phyloP scores from a whole-genome alignment of 2,329 filamentous ascomycete species.

The Lasiodiplodia gonubiensis region DNA sequence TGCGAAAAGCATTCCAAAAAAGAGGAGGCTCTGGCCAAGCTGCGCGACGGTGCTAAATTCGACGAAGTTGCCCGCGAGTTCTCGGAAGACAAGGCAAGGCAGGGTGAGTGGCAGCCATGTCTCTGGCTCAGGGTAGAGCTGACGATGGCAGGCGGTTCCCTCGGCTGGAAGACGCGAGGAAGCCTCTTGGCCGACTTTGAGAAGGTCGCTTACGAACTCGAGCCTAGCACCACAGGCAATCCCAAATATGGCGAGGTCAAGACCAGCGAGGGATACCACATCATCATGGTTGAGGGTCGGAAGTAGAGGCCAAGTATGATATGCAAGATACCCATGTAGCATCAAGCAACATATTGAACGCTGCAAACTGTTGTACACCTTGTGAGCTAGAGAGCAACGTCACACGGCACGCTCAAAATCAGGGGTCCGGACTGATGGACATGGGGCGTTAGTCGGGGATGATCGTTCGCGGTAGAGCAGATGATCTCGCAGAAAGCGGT shows the following conservation, averaged over 20 bases:
- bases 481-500: constrained; percentile 17
- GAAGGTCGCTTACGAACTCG: constrained; percentile 72
- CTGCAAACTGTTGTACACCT: neutral
- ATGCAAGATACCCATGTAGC: neutral
- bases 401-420: neutral
- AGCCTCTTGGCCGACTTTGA: constrained; percentile 72
- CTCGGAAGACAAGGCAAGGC: constrained; percentile 77
- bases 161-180: constrained; percentile 76
- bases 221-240: constrained; percentile 66
- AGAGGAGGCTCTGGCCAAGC: constrained; percentile 73
- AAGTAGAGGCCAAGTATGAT: constrained; percentile 48
- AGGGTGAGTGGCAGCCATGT: constrained; percentile 49
- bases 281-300: constrained; percentile 76
- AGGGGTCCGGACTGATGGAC: neutral
- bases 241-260: constrained; percentile 74
- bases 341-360: neutral
- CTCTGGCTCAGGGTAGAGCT: neutral
- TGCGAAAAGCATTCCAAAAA: constrained; percentile 81
- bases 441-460: neutral
- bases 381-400: too few relatives aligned
- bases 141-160: constrained; percentile 63
- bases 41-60: constrained; percentile 71
- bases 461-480: neutral
- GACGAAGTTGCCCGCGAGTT: constrained; percentile 75
- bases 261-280: constrained; percentile 78